Evolutionary conservation across 352 stramenopile genomes (phyloP), one percentile per base, ranked within the genome.

Genomic region (Phytopythium sindhum): DNA sequence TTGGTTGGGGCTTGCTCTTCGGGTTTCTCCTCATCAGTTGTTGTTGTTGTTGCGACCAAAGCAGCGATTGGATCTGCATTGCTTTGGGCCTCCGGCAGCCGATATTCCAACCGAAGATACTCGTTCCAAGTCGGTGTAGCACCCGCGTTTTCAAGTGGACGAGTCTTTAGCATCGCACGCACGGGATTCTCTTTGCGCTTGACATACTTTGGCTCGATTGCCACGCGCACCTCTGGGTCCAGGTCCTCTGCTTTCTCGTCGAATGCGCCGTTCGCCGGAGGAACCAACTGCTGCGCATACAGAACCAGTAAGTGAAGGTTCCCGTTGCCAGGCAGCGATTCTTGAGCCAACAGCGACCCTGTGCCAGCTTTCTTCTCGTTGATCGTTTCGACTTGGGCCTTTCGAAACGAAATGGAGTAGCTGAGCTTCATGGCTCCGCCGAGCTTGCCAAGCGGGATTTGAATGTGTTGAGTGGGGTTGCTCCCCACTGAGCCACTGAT

Each of bases 131-230:
- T 69, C n/a, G 78, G 78, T 12, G 67, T 55, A 3, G 29, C 15
- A 11, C 69, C 78, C 57, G 68, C 72, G 52, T 81, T 76, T 57
- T 87, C 75, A 14, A 87, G 62, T 4, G 73, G 72, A 7, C 69
- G 73, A 1, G 78, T 87, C 61, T 84, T 87, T 12, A 81, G 71
- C 69, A 77, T 84, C 15, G 78, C 76, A 8, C 67, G 65, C 4
- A 80, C 67, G 14, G 73, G 72, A 35, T 84, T 78, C 10, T 86
- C 72, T 60, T 87, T 87, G 10, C 75, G 64, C 55, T 77, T 76
- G 42, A 81, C 72, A 55, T 79, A 81, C 45, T 80, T 79, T 2
- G 78, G 78, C 45, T 87, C 77, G 19, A 84, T 69, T 2, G 66
- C 66, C 8, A 86, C 28, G 0, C 77, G 75, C 9, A 86, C 77